A percentile compares a stretch with the other conserved stretches of the same genome.
These are phyloP conservation scores for Encephalitozoon cuniculi DNA, from an alignment of 371 early-diverging fungal species.

Conservation along the genomic window DNA sequence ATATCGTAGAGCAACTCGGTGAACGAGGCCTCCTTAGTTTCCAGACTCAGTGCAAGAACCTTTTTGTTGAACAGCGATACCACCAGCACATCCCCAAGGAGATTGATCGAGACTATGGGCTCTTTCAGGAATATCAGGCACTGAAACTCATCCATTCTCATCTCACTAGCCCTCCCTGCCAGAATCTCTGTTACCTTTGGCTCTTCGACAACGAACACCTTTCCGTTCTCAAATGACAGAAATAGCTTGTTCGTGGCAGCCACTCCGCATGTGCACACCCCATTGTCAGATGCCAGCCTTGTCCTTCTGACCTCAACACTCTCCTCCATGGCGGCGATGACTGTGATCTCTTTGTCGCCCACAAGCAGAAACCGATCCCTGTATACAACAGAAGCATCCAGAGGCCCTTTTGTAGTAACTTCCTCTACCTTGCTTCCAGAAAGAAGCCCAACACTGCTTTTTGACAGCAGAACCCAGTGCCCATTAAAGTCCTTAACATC, in stretches of 20 bases:
- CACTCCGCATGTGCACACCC: background rate
- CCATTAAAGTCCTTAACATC: background rate
- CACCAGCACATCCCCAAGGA: background rate
- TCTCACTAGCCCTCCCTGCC: background rate
- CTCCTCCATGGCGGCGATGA: background rate
- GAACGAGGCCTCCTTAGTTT: background rate
- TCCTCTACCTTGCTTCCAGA: background rate
- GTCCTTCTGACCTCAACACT: background rate
- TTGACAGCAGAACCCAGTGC: background rate
- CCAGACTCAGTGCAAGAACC: background rate
- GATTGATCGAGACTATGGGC: background rate
- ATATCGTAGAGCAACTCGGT: background rate
- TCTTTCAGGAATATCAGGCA: background rate
- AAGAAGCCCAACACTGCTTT: background rate
- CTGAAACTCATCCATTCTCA: background rate
- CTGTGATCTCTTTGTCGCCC: background rate
- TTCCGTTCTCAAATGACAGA: background rate
- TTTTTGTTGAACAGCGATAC: slow-evolving; percentile 3
- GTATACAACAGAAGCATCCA: background rate
- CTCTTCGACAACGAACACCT: background rate
- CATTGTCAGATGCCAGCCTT: background rate
- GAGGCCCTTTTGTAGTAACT: background rate
- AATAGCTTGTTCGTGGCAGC: background rate
- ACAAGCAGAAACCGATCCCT: background rate
- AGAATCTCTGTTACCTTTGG: background rate